Evolutionary conservation across 441 rosid species (phyloP), one percentile per base, ranked within the genome.

Genomic region (Mallotus japonicus): DNA sequence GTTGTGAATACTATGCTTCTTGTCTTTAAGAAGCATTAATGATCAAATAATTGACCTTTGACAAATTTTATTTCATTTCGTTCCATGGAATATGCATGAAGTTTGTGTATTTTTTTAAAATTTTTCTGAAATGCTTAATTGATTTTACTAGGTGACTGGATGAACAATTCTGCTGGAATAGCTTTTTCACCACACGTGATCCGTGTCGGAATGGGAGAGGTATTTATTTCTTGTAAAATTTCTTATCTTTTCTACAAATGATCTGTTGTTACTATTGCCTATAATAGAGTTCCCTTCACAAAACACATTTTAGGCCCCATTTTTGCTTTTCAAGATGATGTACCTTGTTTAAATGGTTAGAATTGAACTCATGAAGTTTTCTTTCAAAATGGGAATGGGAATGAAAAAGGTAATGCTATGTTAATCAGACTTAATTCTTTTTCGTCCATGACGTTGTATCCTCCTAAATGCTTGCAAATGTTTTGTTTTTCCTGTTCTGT

Each of bases 181-280:
- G 99, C 99, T 37, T 96, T 96, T 87, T 80, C 99, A 56, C 98
- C 98, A 13, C 97, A 96, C 87, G 92, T 93, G 73, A 83, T 96
- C 83, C 79, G 80, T 47, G 82, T 91, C 54, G 96, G 81, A 84
- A 89, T 83, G 70, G 97, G 97, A 80, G 99, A 96, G 87, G 99
- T 93, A 86, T 73, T 8, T 49, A 24, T 72, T 67, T 69, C 40
- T 62, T 73, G 67, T 42, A 60, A 8, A 15, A 60, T 49, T 71
- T 79, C 46, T 19, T 28, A 2, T 20, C 65, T 50, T 19, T 8
- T 17, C 7, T 16, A 4, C 14, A 13, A 2, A 53, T 37, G 40
- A 37, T 37, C 5, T 37, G 40, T 37, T 37, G 5, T 28, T 28
- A 37, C 2, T 37, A 0, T 37, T 37, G 49, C 9, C 49, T 44